Percentiles rank a stretch among this genome's conserved stretches.
phyloP scores from a whole-genome alignment of 805 yeast species.

The Millerozyma miso region DNA sequence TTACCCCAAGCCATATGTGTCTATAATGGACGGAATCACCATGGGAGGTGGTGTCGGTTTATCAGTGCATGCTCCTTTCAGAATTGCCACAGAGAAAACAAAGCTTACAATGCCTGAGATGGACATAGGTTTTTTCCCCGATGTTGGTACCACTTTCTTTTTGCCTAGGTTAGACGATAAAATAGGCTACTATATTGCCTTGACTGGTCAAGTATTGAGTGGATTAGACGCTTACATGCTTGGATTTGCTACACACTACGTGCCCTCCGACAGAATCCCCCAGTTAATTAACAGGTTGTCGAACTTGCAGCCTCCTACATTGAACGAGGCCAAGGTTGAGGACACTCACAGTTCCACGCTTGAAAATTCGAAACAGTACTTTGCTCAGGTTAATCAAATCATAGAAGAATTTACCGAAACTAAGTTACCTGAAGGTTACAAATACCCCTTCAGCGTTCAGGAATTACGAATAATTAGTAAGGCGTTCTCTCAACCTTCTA shows the following conservation, averaged over 20 bases:
- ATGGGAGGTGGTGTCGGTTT: conserved; percentile 99
- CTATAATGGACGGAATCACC: conserved; percentile 85
- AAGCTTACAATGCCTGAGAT: conserved; percentile 97
- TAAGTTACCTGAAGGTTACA: conserved; percentile 58
- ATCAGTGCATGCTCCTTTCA: conserved; percentile 84
- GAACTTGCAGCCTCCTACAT: conserved; percentile 46
- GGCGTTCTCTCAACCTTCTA: conserved; percentile 53
- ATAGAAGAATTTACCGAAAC: conserved; percentile 72
- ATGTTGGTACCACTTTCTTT: conserved; percentile 91
- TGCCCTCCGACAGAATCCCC: conserved; percentile 60
- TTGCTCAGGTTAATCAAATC: conserved; percentile 60
- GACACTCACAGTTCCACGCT: conserved; percentile 15
- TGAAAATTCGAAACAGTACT: conserved; percentile 34
- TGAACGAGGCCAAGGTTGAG: conserved; percentile 24
- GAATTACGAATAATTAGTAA: conserved; percentile 63
- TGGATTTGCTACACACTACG: conserved; percentile 90
- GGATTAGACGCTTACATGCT: conserved; percentile 80
- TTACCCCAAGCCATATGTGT: conserved; percentile 82
- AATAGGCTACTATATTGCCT: conserved; percentile 78
- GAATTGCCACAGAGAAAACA: conserved; percentile 89
- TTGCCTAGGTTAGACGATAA: conserved; percentile 78
- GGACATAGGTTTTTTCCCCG: conserved; percentile 94
- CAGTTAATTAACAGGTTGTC: conserved; percentile 64
- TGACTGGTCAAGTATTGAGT: conserved; percentile 74
- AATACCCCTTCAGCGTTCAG: conserved; percentile 52